Evolutionary conservation across 139 green algal species (phyloP).

Genomic region (Coelastrella sp.): DNA sequence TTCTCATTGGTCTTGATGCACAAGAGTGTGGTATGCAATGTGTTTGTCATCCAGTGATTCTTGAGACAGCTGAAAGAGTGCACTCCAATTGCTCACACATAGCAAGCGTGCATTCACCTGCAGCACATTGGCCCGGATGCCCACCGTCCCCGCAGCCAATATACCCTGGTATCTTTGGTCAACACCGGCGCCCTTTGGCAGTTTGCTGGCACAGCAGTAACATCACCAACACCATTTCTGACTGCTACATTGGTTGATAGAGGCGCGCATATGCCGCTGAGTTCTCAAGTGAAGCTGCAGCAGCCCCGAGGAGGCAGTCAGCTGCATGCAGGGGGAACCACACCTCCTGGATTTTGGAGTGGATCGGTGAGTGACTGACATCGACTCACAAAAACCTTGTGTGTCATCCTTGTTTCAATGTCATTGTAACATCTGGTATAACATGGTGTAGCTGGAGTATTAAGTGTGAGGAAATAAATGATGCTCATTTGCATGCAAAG

Average conservation of each 20-base stretch:
- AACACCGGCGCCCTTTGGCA: constrained; percentile 42
- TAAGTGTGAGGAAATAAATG: too few relatives aligned
- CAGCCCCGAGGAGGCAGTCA: constrained; percentile 25
- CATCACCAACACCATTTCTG: constrained; percentile 11
- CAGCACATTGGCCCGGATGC: constrained; percentile 16
- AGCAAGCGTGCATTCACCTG: not conserved
- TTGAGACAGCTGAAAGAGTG: too few relatives aligned
- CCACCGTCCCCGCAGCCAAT: not conserved
- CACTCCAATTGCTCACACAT: too few relatives aligned
- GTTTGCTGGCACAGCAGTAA: not conserved
- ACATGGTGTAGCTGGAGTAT: too few relatives aligned
- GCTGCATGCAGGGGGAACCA: constrained; percentile 33
- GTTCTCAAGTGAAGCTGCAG: constrained; percentile 8
- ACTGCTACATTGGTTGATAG: not conserved
- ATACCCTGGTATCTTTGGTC: not conserved
- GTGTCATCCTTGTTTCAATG: too few relatives aligned
- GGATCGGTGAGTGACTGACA: constrained; percentile 19
- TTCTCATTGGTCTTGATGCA: too few relatives aligned
- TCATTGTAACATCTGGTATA: too few relatives aligned
- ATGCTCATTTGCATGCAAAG: too few relatives aligned
- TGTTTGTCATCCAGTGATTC: too few relatives aligned
- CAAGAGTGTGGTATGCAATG: too few relatives aligned
- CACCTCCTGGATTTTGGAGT: constrained; percentile 34
- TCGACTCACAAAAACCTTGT: too few relatives aligned
- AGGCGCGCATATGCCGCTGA: not conserved